A percentile compares a stretch with the other conserved stretches of the same genome.
Evolutionary conservation across 331 rosid genomes (phyloP).

Genomic region (Malus hybrid): DNA sequence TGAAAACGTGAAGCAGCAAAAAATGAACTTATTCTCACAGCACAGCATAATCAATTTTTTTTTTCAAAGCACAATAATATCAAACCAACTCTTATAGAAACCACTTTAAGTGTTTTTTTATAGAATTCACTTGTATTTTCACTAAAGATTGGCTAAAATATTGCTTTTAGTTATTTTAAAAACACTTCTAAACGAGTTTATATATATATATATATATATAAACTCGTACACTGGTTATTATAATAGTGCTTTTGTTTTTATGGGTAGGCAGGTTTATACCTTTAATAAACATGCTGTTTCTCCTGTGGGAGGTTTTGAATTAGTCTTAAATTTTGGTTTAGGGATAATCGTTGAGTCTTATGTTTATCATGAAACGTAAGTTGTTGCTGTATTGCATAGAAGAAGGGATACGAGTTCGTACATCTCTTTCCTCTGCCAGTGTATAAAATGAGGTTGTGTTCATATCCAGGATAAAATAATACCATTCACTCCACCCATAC

Average conservation of each 20-base stretch:
- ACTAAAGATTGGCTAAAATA: no score
- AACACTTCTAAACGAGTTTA: no score
- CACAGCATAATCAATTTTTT: no score
- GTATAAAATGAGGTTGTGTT: neutral
- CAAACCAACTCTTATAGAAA: no score
- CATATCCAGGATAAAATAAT: neutral
- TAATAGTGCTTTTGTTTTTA: neutral
- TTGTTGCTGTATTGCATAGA: neutral
- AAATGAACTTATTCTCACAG: no score
- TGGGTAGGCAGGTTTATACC: neutral
- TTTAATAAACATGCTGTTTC: neutral
- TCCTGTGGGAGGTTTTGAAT: neutral
- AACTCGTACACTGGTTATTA: neutral
- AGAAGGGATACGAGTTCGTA: neutral
- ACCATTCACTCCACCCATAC: neutral
- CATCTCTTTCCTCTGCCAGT: no score
- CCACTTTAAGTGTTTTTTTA: no score
- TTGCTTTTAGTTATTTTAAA: no score
- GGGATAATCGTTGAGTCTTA: neutral
- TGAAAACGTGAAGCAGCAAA: no score
- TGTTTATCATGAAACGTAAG: neutral
- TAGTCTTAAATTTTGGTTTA: neutral
- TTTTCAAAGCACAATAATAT: no score
- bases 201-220: no score
- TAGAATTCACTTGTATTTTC: no score